Percentiles rank a stretch among this genome's conserved stretches.
Conservation (phyloP, 1,139 yeast species). For the Arxiozyma telluris region DNA sequence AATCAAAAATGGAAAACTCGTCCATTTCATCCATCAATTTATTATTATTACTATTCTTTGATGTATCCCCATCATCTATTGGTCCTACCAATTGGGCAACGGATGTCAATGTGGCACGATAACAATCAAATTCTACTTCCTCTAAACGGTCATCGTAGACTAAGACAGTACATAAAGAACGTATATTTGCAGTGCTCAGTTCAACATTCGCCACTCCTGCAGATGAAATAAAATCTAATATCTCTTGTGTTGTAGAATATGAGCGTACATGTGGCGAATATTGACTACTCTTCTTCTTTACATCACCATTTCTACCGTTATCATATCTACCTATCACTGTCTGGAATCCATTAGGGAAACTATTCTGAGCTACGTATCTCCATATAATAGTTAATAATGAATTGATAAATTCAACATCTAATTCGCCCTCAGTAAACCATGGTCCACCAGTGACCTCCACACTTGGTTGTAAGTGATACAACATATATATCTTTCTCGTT, state of each 20-base stretch:
- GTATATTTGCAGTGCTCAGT: constrained; percentile 61
- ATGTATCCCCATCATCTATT: constrained; percentile 6
- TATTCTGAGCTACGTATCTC: constrained; percentile 68
- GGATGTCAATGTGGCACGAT: constrained; percentile 49
- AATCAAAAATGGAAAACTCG: constrained; percentile 34
- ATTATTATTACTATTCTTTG: not conserved
- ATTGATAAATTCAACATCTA: constrained; percentile 89
- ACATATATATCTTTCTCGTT: constrained; percentile 94
- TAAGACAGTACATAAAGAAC: constrained; percentile 79
- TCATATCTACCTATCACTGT: constrained; percentile 14
- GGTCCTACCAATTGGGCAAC: constrained; percentile 31
- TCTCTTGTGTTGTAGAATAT: constrained; percentile 61
- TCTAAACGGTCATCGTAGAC: constrained; percentile 83
- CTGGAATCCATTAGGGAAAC: constrained; percentile 65
- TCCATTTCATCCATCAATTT: constrained; percentile 10
- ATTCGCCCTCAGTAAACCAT: constrained; percentile 94
- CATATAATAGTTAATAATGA: constrained; percentile 76
- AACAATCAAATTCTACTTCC: constrained; percentile 45
- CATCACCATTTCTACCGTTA: constrained; percentile 8
- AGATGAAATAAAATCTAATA: constrained; percentile 64
- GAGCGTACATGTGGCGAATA: constrained; percentile 51
- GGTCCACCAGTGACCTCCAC: constrained; percentile 98
- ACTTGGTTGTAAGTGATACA: constrained; percentile 86
- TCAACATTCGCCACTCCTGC: constrained; percentile 79
- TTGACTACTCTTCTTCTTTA: constrained; percentile 29